These are phyloP conservation scores for Diaporthe sp. DNA, from an alignment of 2,329 filamentous ascomycete genomes.

Conservation along the genomic window DNA sequence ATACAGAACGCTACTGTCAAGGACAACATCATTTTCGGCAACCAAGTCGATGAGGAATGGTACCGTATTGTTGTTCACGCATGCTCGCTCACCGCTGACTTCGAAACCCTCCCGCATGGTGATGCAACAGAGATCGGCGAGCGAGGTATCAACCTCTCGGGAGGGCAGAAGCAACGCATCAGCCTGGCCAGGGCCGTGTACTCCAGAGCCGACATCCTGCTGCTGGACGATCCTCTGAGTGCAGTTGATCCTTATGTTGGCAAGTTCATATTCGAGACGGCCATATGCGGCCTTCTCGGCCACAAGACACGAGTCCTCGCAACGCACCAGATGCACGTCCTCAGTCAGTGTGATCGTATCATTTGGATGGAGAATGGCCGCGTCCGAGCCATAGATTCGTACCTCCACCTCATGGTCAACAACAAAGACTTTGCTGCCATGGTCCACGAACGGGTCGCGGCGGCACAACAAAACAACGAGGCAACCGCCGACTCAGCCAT, in stretches of 20 bases:
- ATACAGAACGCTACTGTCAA: slow-evolving; percentile 91
- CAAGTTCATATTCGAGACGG: slow-evolving; percentile 86
- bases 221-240: slow-evolving; percentile 77
- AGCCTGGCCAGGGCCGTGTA: slow-evolving; percentile 90
- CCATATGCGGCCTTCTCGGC: slow-evolving; percentile 82
- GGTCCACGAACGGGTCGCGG: slow-evolving; percentile 2
- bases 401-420: slow-evolving; percentile 84
- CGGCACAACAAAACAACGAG: neutral
- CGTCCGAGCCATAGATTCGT: slow-evolving; percentile 89
- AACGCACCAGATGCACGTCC: slow-evolving; percentile 94
- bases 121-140: slow-evolving; percentile 95
- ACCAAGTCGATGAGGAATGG: slow-evolving; percentile 78
- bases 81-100: slow-evolving; percentile 64
- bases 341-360: slow-evolving; percentile 83
- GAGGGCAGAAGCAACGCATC: slow-evolving; percentile 93
- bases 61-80: slow-evolving; percentile 83
- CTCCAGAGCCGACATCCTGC: slow-evolving; percentile 74
- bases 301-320: slow-evolving; percentile 92
- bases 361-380: slow-evolving; percentile 91
- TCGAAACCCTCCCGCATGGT: slow-evolving; percentile 92
- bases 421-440: slow-evolving; percentile 73
- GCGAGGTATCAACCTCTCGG: slow-evolving; percentile 93
- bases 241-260: slow-evolving; percentile 78
- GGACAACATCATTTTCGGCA: slow-evolving; percentile 93
- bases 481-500: slow-evolving; percentile 10